phyloP scores from a whole-genome alignment of 495 filamentous ascomycete species.

The Penicillium desertorum region DNA sequence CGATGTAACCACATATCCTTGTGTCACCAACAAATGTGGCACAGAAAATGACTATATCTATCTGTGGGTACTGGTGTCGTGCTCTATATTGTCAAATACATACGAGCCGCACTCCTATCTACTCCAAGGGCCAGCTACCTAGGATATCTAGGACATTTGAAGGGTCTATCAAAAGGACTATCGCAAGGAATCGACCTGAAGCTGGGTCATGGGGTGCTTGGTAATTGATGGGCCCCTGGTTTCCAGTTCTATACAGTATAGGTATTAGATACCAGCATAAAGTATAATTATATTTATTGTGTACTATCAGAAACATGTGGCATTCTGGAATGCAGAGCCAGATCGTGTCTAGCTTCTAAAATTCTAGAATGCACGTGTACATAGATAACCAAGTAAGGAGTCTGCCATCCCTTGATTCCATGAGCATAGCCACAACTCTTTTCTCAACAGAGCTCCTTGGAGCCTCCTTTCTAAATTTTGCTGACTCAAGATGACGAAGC shows the following conservation, averaged over 20 bases:
- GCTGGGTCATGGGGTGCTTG: not conserved
- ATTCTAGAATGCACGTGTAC: not conserved
- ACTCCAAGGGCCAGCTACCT: not conserved
- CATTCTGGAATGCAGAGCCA: not conserved
- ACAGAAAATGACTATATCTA: not conserved
- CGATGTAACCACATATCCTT: not conserved
- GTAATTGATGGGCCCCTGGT: not conserved
- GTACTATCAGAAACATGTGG: not conserved
- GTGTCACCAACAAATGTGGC: not conserved
- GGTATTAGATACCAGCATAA: not conserved
- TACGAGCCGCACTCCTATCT: not conserved
- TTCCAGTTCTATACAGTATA: not conserved
- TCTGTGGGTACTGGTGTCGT: too few relatives aligned
- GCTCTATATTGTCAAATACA: not conserved
- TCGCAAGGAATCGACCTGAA: not conserved
- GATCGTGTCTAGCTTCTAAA: not conserved
- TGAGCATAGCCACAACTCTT: conserved; percentile 5
- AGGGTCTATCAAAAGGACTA: not conserved
- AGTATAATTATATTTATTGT: not conserved
- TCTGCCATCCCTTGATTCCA: not conserved
- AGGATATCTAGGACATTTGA: not conserved
- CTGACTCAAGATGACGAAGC: conserved; percentile 3
- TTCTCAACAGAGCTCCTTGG: not conserved
- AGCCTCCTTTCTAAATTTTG: not conserved
- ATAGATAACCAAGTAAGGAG: conserved; percentile 6